These are phyloP conservation scores for Colletotrichum abscissum DNA, from an alignment of 2,329 filamentous ascomycete species.

Conservation along the genomic window DNA sequence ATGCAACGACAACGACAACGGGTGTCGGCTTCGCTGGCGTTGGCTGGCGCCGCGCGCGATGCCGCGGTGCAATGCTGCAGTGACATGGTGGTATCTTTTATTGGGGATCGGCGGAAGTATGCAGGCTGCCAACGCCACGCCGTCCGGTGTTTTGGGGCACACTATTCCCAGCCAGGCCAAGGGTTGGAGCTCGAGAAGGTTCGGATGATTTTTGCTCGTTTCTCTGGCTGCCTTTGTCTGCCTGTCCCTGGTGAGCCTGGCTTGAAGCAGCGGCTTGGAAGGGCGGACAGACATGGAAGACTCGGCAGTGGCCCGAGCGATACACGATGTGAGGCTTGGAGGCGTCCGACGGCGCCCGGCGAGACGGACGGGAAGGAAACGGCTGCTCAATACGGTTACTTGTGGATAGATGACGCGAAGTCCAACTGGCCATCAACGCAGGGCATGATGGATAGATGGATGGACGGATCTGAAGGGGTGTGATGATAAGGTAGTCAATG, in stretches of 20 bases:
- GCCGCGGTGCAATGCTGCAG: neutral
- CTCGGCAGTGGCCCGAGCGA: neutral
- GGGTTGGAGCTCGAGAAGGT: neutral
- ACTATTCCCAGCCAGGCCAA: neutral
- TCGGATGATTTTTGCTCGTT: neutral
- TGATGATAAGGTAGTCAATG: neutral
- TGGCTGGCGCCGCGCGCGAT: neutral
- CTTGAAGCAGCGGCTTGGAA: neutral
- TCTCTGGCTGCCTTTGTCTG: too few species aligned
- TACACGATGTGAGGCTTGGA: neutral
- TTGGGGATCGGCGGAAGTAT: slow-evolving; percentile 24
- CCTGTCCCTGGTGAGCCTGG: neutral
- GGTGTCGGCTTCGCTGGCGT: slow-evolving; percentile 25
- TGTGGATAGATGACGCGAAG: neutral
- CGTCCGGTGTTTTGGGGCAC: slow-evolving; percentile 17
- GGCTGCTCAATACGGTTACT: neutral
- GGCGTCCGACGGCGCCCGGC: neutral
- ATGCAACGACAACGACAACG: slow-evolving; percentile 21
- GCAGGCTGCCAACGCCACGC: slow-evolving; percentile 18
- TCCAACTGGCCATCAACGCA: neutral
- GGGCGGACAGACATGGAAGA: neutral
- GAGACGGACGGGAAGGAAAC: neutral
- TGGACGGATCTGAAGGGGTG: neutral
- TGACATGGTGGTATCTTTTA: slow-evolving; percentile 4
- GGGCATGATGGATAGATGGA: neutral